These are phyloP conservation scores for Nigrospora osmanthi DNA, from an alignment of 2,329 filamentous ascomycete genomes.

Conservation along the genomic window DNA sequence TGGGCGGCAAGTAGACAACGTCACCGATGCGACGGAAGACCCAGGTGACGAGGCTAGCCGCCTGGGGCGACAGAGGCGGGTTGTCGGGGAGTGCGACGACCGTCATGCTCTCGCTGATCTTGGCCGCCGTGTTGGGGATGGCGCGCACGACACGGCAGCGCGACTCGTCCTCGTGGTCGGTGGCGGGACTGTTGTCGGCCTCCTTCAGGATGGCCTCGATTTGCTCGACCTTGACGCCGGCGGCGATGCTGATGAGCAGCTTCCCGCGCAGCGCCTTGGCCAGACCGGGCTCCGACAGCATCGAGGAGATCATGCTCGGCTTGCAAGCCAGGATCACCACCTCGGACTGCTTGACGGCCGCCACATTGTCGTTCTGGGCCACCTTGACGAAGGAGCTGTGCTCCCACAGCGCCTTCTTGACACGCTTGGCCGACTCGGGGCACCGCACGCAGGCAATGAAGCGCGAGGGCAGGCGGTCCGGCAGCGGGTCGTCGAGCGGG, in stretches of 20 bases:
- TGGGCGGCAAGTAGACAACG: slow-evolving; percentile 58
- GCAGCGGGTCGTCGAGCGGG: slow-evolving; percentile 35
- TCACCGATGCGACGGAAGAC: slow-evolving; percentile 70
- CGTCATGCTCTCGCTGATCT: slow-evolving; percentile 76
- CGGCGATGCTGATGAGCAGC: slow-evolving; percentile 73
- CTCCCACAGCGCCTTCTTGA: slow-evolving; percentile 56
- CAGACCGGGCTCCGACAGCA: slow-evolving; percentile 63
- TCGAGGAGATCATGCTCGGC: slow-evolving; percentile 62
- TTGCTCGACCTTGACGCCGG: slow-evolving; percentile 64
- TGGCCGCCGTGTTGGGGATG: slow-evolving; percentile 78
- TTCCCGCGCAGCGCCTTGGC: slow-evolving; percentile 68
- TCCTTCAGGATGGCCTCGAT: slow-evolving; percentile 59
- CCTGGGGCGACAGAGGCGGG: slow-evolving; percentile 46
- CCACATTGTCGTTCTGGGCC: slow-evolving; percentile 64
- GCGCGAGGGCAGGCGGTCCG: slow-evolving; percentile 55
- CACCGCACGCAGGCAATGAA: slow-evolving; percentile 79
- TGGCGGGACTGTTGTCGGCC: slow-evolving; percentile 30
- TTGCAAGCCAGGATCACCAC: slow-evolving; percentile 76
- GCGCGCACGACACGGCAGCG: slow-evolving; percentile 64
- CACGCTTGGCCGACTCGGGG: slow-evolving; percentile 58
- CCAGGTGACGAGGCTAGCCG: slow-evolving; percentile 58
- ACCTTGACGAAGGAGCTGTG: slow-evolving; percentile 58
- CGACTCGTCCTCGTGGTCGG: slow-evolving; percentile 35
- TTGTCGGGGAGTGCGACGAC: slow-evolving; percentile 58
- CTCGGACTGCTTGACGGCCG: slow-evolving; percentile 59